A percentile compares a stretch with the other conserved stretches of the same genome.
Evolutionary conservation across 768 basidiomycete species (phyloP).

Genomic region (Hydnum rufescens): DNA sequence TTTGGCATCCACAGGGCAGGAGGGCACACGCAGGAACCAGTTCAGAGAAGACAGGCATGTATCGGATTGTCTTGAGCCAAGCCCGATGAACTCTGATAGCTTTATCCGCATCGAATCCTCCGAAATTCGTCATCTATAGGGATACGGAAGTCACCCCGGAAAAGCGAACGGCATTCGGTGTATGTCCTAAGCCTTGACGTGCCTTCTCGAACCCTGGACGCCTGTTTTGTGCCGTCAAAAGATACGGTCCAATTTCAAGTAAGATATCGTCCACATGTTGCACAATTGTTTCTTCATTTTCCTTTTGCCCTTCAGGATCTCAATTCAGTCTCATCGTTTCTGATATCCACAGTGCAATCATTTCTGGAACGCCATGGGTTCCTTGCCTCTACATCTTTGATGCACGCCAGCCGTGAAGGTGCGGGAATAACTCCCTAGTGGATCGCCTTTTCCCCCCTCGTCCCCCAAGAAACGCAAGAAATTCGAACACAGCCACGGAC

Average conservation of each 20-base stretch:
- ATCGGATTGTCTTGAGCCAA: too few relatives aligned
- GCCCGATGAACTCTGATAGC: too few relatives aligned
- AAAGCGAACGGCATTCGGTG: conserved; percentile 57
- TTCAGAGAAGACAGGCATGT: too few relatives aligned
- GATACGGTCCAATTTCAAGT: conserved; percentile 47
- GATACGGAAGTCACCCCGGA: conserved; percentile 48
- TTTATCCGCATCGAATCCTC: too few relatives aligned
- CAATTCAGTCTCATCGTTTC: conserved; percentile 31
- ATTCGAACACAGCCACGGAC: too few relatives aligned
- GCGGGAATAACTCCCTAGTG: too few relatives aligned
- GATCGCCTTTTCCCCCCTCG: too few relatives aligned
- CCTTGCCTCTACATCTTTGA: too few relatives aligned
- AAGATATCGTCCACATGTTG: conserved; percentile 9
- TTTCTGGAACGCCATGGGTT: conserved; percentile 46
- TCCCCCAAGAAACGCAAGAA: too few relatives aligned
- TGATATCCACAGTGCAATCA: conserved; percentile 35
- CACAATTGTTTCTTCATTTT: conserved; percentile 7
- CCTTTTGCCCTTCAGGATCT: conserved; percentile 29
- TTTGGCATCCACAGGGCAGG: too few relatives aligned
- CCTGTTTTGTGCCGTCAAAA: conserved; percentile 66
- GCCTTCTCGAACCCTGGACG: conserved; percentile 49
- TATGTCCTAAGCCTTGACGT: conserved; percentile 64
- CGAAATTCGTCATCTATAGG: conserved; percentile 19
- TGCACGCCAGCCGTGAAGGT: too few relatives aligned
- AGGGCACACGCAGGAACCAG: too few relatives aligned